Evolutionary conservation across 371 early-diverging fungal species (phyloP), one percentile per base, ranked within the genome.

Genomic region (Mucor indicus): DNA sequence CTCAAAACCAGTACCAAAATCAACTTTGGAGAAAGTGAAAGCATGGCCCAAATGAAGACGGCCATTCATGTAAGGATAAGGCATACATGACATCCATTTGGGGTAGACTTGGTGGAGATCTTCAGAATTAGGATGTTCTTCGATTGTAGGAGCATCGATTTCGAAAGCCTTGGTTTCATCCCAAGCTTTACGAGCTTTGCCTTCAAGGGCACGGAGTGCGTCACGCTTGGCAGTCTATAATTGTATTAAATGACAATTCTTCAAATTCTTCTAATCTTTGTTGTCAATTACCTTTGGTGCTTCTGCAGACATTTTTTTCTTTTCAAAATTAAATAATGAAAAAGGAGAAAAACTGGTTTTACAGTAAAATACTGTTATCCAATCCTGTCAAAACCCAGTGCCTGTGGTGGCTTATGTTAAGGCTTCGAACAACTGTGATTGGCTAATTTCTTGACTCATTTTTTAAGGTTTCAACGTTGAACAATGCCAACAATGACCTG

Each of bases 51-150:
- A 74, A 69, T 99, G 99, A 33, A 99, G 80, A 60, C 90, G 86
- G 38, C 99, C 99, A 70, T 98, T 99, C 99, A 99, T 94, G 79
- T 99, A 99, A 37, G 99, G 99, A 68, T 89, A 99, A 15, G 99
- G 96, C 72, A 99, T 97, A 36, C 98, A 96, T 3, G 87, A 90
- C 85, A 99, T 88, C 79, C 78, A 98, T 72, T 99, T 99, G 60
- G 88, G 91, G 52, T 84, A 77, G 32, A 72, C 69, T 43, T 80
- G 57, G 53, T 89, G 88, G 40, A 86, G 48, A 67, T 75, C 59
- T 30, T 63, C 68, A 38, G 63, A 63, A 33, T 79, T 77, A 35
- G 66, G 55, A 16, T 76, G 63, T 51, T 88, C 86, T 48, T 79
- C 81, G 39, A 83, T 67, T 30, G 80, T 81, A 35, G 96, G 96